Conservation (phyloP, 306 rosid genomes). For the Citrullus mucosospermus region DNA sequence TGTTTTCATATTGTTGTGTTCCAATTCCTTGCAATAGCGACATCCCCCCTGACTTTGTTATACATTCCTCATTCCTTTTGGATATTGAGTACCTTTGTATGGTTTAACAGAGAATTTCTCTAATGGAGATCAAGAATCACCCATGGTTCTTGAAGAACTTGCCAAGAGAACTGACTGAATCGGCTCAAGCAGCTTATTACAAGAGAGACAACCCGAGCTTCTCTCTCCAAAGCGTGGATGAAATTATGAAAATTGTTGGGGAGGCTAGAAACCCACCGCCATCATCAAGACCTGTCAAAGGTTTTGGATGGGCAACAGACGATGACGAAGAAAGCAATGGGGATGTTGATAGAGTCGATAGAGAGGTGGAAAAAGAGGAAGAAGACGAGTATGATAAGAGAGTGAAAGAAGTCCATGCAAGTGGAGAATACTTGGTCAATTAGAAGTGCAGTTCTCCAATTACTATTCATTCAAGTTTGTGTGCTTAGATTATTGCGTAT, state of each 20-base stretch:
- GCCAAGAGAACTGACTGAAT: conserved; percentile 67
- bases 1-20: not conserved
- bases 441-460: not conserved
- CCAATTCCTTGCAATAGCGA: not conserved
- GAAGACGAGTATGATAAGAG: conserved; percentile 24
- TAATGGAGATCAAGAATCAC: conserved; percentile 62
- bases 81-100: not conserved
- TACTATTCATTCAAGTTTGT: not conserved
- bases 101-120: conserved; percentile 39
- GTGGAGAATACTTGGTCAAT: not conserved
- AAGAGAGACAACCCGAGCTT: conserved; percentile 57
- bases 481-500: not conserved
- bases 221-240: conserved; percentile 47
- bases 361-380: conserved; percentile 29
- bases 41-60: not conserved
- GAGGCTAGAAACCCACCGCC: conserved; percentile 71
- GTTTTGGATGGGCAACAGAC: conserved; percentile 55
- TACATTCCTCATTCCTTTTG: not conserved
- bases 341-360: conserved; percentile 21
- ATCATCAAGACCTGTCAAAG: conserved; percentile 34
- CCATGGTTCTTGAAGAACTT: conserved; percentile 79
- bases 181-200: conserved; percentile 49
- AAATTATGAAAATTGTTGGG: conserved; percentile 59
- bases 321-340: conserved; percentile 31
- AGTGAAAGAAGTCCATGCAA: conserved; percentile 7